Base-by-base conservation (phyloP, 1,284 basidiomycete species). In the Calocybe gambosa region DNA sequence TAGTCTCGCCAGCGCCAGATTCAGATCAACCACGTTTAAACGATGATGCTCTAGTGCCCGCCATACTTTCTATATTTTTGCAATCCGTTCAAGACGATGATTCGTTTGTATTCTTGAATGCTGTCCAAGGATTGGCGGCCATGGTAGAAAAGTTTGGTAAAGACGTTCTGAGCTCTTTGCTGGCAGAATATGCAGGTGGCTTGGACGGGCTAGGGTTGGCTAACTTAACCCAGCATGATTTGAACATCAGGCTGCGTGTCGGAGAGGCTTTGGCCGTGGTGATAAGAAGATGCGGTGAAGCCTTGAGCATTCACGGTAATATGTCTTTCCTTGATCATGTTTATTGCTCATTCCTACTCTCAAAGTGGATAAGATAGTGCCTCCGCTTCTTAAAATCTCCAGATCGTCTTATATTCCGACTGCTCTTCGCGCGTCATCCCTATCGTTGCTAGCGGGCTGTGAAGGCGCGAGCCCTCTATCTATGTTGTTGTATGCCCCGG, bases 81-180 rank as follows among this genome's bases (percentile, higher is more conserved):
- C 82, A 90, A 57, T 79, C 85, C 0, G 68, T 96, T 2, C 86
- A 93, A 59, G 93, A 97, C 57, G 88, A 94, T 42, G 95, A 99
- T 61, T 93, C 89, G 26, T 98, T 94, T 65, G 83, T 98, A 49
- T 98, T 93, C 62, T 69, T 98, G 46, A 94, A 94, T 59, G 93
- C 91, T 0, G 85, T 96, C 3, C 89, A 94, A 58, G 95, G 93
- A 0, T 71, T 99, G 1, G 78, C 85, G 3, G 83, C 78, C 12
- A 85, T 95, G 77, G 89, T 85, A 1, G 83, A 92, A 55, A 72
- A 73, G 1, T 81, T 84, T 47, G 91, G 91, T 1, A 77, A 75
- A 50, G 82, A 89, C 13, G 82, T 93, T 7, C 66, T 94, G 12
- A 70, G 69, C 46, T 70, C 72, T 2, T 68, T 95, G 23, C 65